Evolutionary conservation across 257 asterid species (phyloP).

Genomic region (Solanum chiquidenum): DNA sequence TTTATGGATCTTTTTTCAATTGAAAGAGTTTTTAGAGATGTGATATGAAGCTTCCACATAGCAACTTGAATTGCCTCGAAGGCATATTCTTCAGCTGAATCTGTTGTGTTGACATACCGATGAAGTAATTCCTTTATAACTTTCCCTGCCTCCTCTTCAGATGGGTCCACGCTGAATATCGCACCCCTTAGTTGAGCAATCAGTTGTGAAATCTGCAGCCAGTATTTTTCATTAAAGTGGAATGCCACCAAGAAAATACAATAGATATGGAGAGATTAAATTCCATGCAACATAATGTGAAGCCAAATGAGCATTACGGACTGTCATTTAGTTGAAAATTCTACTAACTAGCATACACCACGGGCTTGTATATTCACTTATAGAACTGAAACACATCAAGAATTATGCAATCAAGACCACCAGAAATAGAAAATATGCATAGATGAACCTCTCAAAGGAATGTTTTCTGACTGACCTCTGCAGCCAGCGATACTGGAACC

Average conservation of each 20-base stretch:
- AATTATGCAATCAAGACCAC: neutral
- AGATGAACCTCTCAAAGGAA: neutral
- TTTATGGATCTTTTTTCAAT: conserved; percentile 8
- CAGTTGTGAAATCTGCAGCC: neutral
- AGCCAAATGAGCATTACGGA: neutral
- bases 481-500: conserved; percentile 70
- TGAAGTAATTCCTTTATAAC: neutral
- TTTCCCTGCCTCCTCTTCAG: conserved; percentile 1
- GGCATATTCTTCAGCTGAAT: neutral
- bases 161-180: neutral
- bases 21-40: neutral
- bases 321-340: neutral
- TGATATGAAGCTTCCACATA: conserved; percentile 1
- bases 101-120: neutral
- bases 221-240: neutral
- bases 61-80: conserved; percentile 1
- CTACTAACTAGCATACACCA: neutral
- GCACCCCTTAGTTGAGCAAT: neutral
- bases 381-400: neutral
- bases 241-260: neutral
- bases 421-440: neutral
- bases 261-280: neutral
- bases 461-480: conserved; percentile 36
- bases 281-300: neutral
- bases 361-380: neutral